These are phyloP conservation scores for Arachnopeziza araneosa DNA, from an alignment of 2,329 filamentous ascomycete species.

Conservation along the genomic window DNA sequence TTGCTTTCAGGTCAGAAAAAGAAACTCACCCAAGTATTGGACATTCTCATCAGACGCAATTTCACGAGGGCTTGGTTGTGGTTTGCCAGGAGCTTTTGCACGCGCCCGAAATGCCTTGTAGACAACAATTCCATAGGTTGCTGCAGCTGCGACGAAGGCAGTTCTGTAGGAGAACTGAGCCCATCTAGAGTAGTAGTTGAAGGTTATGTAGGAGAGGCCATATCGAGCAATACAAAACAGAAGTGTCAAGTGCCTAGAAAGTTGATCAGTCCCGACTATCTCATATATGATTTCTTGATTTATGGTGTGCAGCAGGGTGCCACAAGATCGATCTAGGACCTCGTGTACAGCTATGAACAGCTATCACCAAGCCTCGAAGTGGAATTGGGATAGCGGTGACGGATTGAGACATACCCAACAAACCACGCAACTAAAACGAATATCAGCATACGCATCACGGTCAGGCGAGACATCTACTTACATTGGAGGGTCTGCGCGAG, in stretches of 20 bases:
- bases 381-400: background rate
- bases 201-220: slow-evolving; percentile 74
- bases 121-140: slow-evolving; percentile 95
- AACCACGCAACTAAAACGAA: slow-evolving; percentile 65
- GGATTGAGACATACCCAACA: slow-evolving; percentile 58
- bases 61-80: slow-evolving; percentile 51
- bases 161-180: slow-evolving; percentile 83
- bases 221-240: slow-evolving; percentile 82
- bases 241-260: slow-evolving; percentile 72
- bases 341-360: background rate
- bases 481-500: slow-evolving; percentile 92
- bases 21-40: slow-evolving; percentile 80
- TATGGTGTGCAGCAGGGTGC: slow-evolving; percentile 15
- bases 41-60: slow-evolving; percentile 89
- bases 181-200: slow-evolving; percentile 76
- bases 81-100: slow-evolving; percentile 64
- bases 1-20: background rate
- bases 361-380: slow-evolving; percentile 4
- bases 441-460: slow-evolving; percentile 18
- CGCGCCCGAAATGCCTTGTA: slow-evolving; percentile 95
- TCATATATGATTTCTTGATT: background rate
- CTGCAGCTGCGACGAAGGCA: slow-evolving; percentile 82
- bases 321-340: slow-evolving; percentile 13
- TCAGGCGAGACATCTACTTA: slow-evolving; percentile 42
- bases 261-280: background rate